Percentiles rank a stretch among this genome's conserved stretches.
Evolutionary conservation across 2,329 filamentous ascomycete genomes (phyloP).

Genomic region (Penicillium sp.): DNA sequence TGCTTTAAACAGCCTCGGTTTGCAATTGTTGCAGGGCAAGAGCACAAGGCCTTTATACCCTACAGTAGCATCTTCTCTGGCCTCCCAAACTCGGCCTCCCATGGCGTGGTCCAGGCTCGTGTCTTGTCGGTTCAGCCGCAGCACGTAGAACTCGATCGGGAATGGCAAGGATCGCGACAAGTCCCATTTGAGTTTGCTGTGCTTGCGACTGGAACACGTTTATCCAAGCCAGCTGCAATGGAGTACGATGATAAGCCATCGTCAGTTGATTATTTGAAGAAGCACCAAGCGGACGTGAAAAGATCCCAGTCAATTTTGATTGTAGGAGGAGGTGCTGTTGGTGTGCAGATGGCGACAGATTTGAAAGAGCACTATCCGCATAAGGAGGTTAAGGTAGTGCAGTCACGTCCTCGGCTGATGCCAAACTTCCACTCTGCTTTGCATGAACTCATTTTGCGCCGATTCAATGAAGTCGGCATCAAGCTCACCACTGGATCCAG

Average conservation of each 20-base stretch:
- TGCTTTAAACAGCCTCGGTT: constrained; percentile 28
- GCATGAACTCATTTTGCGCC: constrained; percentile 30
- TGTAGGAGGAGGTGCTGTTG: constrained; percentile 51
- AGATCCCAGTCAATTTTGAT: constrained; percentile 32
- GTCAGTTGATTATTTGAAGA: constrained; percentile 33
- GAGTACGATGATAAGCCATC: constrained; percentile 32
- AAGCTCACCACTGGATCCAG: constrained; percentile 32
- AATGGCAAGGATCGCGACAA: constrained; percentile 33
- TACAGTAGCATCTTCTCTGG: constrained; percentile 32
- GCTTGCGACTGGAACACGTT: constrained; percentile 34
- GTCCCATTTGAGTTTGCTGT: constrained; percentile 36
- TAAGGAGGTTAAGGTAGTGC: constrained; percentile 49
- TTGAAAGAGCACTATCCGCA: constrained; percentile 49
- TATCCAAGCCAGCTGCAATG: constrained; percentile 36
- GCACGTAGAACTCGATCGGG: constrained; percentile 32
- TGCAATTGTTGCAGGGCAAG: constrained; percentile 34
- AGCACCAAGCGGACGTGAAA: constrained; percentile 32
- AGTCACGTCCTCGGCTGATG: constrained; percentile 44
- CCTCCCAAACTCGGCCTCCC: constrained; percentile 20
- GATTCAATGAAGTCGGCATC: constrained; percentile 35
- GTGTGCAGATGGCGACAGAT: constrained; percentile 52
- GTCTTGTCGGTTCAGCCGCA: constrained; percentile 29
- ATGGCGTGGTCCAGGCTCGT: constrained; percentile 33
- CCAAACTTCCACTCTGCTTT: constrained; percentile 32
- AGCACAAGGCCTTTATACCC: constrained; percentile 39